phyloP scores from a whole-genome alignment of 1,284 basidiomycete genomes.

The Schizophyllum amplum region DNA sequence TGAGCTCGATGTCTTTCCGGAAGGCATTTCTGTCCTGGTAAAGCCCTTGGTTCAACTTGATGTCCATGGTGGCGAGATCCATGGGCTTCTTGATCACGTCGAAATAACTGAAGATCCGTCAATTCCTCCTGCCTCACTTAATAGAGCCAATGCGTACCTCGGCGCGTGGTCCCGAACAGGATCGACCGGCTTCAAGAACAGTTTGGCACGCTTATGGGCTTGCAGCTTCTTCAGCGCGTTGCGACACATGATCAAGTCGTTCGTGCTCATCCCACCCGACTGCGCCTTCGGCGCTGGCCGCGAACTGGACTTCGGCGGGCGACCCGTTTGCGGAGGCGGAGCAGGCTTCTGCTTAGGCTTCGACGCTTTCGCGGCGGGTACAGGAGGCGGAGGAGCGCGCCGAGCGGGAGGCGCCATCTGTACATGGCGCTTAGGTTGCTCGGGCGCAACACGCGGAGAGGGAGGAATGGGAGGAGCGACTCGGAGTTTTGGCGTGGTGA shows the following conservation, averaged over 20 bases:
- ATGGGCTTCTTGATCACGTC: conserved; percentile 89
- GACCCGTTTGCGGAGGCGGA: conserved; percentile 14
- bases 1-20: conserved; percentile 81
- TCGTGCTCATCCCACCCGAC: conserved; percentile 70
- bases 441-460: not conserved
- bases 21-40: conserved; percentile 85
- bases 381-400: conserved; percentile 19
- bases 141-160: conserved; percentile 41
- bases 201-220: conserved; percentile 55
- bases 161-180: conserved; percentile 81
- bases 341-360: conserved; percentile 6
- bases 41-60: conserved; percentile 83
- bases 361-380: conserved; percentile 17
- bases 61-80: conserved; percentile 86
- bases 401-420: conserved; percentile 11
- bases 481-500: conserved; percentile 10
- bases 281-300: conserved; percentile 68
- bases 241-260: conserved; percentile 76
- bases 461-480: not conserved
- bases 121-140: too few species aligned
- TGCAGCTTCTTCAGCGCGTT: conserved; percentile 80
- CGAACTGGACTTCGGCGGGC: conserved; percentile 30
- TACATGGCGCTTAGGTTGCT: not conserved
- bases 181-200: conserved; percentile 88
- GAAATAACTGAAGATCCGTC: conserved; percentile 63